Conservation (phyloP, 495 filamentous ascomycete genomes). For the Penicillium cinerascens region DNA sequence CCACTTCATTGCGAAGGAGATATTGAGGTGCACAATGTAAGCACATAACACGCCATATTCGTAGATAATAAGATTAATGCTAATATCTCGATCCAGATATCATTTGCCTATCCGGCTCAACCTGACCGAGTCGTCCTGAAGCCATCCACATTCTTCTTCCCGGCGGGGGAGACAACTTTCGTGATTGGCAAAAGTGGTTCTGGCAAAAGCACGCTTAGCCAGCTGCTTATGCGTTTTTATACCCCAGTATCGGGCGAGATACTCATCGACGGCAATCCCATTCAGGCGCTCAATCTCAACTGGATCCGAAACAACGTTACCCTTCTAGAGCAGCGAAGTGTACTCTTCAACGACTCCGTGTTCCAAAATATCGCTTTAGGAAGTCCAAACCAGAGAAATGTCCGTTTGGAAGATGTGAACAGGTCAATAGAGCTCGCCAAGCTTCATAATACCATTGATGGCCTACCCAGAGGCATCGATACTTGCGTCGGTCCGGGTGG, state of each 20-base stretch:
- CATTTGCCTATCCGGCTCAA: conserved; percentile 81
- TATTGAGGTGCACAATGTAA: conserved; percentile 67
- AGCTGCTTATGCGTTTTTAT: conserved; percentile 77
- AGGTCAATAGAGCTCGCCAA: conserved; percentile 58
- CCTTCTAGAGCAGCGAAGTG: conserved; percentile 76
- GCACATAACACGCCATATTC: conserved; percentile 16
- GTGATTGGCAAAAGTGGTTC: conserved; percentile 85
- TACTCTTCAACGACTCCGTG: conserved; percentile 82
- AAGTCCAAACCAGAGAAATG: conserved; percentile 41
- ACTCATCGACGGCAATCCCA: conserved; percentile 59
- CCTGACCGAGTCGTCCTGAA: conserved; percentile 59
- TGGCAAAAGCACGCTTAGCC: conserved; percentile 87
- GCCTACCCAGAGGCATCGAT: conserved; percentile 69
- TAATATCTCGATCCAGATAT: conserved; percentile 43
- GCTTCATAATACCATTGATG: conserved; percentile 66
- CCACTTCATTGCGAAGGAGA: conserved; percentile 55
- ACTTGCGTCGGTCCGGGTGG: conserved; percentile 71
- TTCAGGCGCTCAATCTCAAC: conserved; percentile 58
- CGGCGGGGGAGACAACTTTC: conserved; percentile 70
- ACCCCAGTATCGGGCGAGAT: conserved; percentile 62
- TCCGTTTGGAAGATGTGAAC: conserved; percentile 53
- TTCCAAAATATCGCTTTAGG: conserved; percentile 80
- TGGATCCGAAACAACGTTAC: conserved; percentile 83
- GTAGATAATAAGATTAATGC: background rate
- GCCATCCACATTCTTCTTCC: conserved; percentile 62